Evolutionary conservation across 805 yeast species (phyloP).

Genomic region (Candida peoriensis): DNA sequence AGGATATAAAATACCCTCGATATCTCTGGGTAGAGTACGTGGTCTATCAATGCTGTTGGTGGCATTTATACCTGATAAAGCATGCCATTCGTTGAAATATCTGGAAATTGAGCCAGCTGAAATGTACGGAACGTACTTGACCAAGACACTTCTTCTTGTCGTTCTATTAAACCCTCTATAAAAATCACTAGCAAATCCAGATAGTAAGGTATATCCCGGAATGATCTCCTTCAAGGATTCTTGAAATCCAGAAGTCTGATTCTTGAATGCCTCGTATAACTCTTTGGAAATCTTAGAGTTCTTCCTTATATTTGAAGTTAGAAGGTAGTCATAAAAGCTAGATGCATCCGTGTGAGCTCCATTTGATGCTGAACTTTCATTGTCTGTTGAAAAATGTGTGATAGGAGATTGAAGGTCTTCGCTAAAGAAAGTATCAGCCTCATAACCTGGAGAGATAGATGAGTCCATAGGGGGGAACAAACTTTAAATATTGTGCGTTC

Average conservation of each 20-base stretch:
- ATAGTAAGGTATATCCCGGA: conserved; percentile 15
- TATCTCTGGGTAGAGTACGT: conserved; percentile 9
- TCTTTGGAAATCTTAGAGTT: conserved; percentile 9
- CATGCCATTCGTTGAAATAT: conserved; percentile 21
- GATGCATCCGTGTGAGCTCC: conserved; percentile 6
- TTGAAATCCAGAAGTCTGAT: conserved; percentile 3
- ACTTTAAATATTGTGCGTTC: too few relatives aligned
- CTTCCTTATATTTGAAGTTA: conserved; percentile 3
- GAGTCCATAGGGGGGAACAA: too few relatives aligned
- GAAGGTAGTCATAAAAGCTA: conserved; percentile 15
- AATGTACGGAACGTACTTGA: conserved; percentile 13
- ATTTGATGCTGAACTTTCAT: conserved; percentile 7
- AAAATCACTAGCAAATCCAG: conserved; percentile 16
- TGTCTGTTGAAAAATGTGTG: conserved; percentile 12
- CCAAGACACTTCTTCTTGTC: conserved; percentile 13
- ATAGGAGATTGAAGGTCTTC: conserved; percentile 12
- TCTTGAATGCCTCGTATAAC: conserved; percentile 13
- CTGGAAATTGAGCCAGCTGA: conserved; percentile 18
- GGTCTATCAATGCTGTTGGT: conserved; percentile 3
- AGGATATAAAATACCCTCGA: conserved; percentile 19
- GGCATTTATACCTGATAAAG: conserved; percentile 13
- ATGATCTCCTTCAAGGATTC: conserved; percentile 9
- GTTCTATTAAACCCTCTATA: conserved; percentile 16
- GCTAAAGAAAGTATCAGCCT: conserved; percentile 4
- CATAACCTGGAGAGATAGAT: neutral